These are phyloP conservation scores for Colletotrichum gloeosporioides DNA, from an alignment of 2,329 filamentous ascomycete genomes.

Conservation along the genomic window DNA sequence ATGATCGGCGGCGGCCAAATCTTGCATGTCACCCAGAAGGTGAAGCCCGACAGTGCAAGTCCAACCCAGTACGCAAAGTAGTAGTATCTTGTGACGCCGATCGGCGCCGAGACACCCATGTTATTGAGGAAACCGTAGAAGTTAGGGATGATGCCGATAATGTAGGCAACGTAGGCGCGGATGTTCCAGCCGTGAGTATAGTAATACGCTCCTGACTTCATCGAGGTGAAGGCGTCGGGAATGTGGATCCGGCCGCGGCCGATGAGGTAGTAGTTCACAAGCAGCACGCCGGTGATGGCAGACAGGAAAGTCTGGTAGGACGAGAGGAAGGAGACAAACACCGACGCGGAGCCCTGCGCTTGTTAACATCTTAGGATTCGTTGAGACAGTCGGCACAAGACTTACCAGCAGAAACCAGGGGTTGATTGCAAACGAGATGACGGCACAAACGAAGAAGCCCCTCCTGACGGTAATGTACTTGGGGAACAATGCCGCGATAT, in stretches of 20 bases:
- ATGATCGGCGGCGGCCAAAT: slow-evolving; percentile 23
- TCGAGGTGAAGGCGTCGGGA: slow-evolving; percentile 28
- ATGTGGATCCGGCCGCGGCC: slow-evolving; percentile 38
- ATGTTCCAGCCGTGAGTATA: slow-evolving; percentile 17
- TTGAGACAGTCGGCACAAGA: slow-evolving; percentile 36
- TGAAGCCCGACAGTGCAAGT: slow-evolving; percentile 45
- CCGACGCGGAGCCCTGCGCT: slow-evolving; percentile 35
- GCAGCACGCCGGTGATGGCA: slow-evolving; percentile 45
- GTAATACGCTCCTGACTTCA: slow-evolving; percentile 9
- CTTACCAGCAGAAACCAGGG: slow-evolving; percentile 43
- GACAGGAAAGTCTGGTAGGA: slow-evolving; percentile 43
- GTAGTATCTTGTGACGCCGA: slow-evolving; percentile 50
- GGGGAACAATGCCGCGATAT: slow-evolving; percentile 41
- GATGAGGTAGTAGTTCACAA: slow-evolving; percentile 38
- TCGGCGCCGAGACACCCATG: slow-evolving; percentile 41
- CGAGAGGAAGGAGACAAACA: slow-evolving; percentile 40
- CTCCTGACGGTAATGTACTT: slow-evolving; percentile 42
- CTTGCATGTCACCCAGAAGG: slow-evolving; percentile 26
- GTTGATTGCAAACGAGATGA: slow-evolving; percentile 40
- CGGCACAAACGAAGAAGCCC: slow-evolving; percentile 40
- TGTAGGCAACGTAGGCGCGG: slow-evolving; percentile 23
- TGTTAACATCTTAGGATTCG: slow-evolving; percentile 39
- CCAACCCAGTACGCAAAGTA: slow-evolving; percentile 61
- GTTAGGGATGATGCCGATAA: slow-evolving; percentile 42
- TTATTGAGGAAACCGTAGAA: slow-evolving; percentile 46